Conservation (phyloP, 495 filamentous ascomycete species). For the Talaromyces liani region DNA sequence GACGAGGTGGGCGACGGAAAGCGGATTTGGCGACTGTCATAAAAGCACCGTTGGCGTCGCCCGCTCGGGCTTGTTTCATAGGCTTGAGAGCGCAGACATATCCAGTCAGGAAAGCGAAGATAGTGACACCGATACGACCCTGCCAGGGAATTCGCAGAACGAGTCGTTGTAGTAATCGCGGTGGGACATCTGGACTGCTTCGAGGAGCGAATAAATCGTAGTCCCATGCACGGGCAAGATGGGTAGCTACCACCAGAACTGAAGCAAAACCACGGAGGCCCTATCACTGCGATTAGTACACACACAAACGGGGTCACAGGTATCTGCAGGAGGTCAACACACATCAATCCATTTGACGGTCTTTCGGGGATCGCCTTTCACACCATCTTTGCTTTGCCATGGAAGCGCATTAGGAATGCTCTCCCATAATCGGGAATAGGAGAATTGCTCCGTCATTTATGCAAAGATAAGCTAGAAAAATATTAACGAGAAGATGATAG, state of each 20-base stretch:
- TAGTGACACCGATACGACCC: slow-evolving; percentile 56
- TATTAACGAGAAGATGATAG: neutral
- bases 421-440: slow-evolving; percentile 26
- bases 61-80: slow-evolving; percentile 49
- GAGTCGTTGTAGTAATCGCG: slow-evolving; percentile 51
- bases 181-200: slow-evolving; percentile 33
- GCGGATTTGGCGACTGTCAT: slow-evolving; percentile 52
- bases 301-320: neutral
- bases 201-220: slow-evolving; percentile 50
- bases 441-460: slow-evolving; percentile 9
- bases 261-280: slow-evolving; percentile 60
- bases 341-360: slow-evolving; percentile 69
- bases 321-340: slow-evolving; percentile 18
- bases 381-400: slow-evolving; percentile 23
- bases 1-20: slow-evolving; percentile 55
- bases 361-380: slow-evolving; percentile 36
- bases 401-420: slow-evolving; percentile 17
- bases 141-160: slow-evolving; percentile 56
- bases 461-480: neutral
- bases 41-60: slow-evolving; percentile 45
- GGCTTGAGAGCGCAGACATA: slow-evolving; percentile 64
- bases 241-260: slow-evolving; percentile 55
- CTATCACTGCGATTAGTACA: slow-evolving; percentile 21
- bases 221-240: slow-evolving; percentile 54
- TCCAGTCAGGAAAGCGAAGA: slow-evolving; percentile 60